phyloP scores from a whole-genome alignment of 306 rosid genomes.

The Abrus pulchellus region DNA sequence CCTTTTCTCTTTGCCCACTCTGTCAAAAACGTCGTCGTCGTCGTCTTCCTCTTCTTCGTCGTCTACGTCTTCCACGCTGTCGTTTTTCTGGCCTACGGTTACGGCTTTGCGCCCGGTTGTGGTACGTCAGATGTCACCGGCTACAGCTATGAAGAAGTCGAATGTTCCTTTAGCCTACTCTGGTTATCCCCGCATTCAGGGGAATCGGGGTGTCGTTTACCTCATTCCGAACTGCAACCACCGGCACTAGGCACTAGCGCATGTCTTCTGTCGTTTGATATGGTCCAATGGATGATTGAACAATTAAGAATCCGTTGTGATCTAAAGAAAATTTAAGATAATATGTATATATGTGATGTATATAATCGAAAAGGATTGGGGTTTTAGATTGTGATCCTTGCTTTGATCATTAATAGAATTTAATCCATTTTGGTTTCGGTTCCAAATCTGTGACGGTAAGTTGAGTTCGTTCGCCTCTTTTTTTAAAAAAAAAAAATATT shows the following conservation, averaged over 20 bases:
- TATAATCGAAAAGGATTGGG: slow-evolving; percentile 59
- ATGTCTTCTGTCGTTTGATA: too few species aligned
- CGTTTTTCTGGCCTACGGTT: slow-evolving; percentile 44
- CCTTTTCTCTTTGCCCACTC: slow-evolving; percentile 59
- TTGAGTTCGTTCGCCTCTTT: slow-evolving; percentile 47
- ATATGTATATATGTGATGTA: slow-evolving; percentile 51
- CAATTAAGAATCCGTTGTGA: too few species aligned
- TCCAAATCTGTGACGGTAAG: slow-evolving; percentile 51
- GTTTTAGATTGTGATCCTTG: slow-evolving; percentile 59
- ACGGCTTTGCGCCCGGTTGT: slow-evolving; percentile 35
- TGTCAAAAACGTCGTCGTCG: slow-evolving; percentile 62
- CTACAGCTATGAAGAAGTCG: neutral
- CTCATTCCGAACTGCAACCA: too few species aligned
- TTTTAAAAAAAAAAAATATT: too few species aligned
- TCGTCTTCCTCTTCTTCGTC: slow-evolving; percentile 45
- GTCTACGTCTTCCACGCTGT: slow-evolving; percentile 52
- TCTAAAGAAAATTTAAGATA: too few species aligned
- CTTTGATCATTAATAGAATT: slow-evolving; percentile 65
- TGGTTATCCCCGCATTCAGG: too few species aligned
- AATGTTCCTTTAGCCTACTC: too few species aligned
- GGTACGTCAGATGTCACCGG: slow-evolving; percentile 57
- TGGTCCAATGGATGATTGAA: too few species aligned
- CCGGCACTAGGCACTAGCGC: too few species aligned
- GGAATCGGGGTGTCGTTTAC: neutral
- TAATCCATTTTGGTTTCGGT: slow-evolving; percentile 51